These are phyloP conservation scores for Vanderwaltozyma polyspora DNA, from an alignment of 805 yeast genomes.

Conservation along the genomic window DNA sequence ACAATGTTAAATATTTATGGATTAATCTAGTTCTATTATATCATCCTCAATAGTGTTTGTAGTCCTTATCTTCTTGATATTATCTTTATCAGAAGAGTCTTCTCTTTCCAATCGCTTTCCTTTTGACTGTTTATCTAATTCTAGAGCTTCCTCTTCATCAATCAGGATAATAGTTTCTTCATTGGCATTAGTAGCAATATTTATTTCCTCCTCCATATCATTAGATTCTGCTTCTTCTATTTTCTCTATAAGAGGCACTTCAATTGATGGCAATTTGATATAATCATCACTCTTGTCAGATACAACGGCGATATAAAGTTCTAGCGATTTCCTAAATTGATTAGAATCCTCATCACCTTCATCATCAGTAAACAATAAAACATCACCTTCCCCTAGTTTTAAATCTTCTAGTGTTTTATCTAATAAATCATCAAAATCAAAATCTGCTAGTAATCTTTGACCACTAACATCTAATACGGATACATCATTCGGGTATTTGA, in stretches of 20 bases:
- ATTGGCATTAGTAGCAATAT: neutral
- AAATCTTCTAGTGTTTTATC: conserved; percentile 37
- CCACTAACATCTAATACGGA: conserved; percentile 25
- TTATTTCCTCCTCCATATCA: neutral
- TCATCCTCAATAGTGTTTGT: neutral
- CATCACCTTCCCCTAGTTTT: conserved; percentile 49
- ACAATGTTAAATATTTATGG: too few species aligned
- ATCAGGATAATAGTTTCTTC: neutral
- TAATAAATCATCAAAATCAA: conserved; percentile 76
- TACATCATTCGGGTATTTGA: conserved; percentile 37
- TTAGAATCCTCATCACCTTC: conserved; percentile 36
- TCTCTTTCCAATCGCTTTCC: neutral
- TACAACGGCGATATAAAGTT: conserved; percentile 37
- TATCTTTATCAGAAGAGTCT: neutral
- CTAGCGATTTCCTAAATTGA: conserved; percentile 40
- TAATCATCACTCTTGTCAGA: conserved; percentile 5
- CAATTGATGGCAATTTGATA: conserved; percentile 26
- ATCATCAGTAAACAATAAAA: conserved; percentile 69
- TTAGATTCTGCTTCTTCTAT: neutral
- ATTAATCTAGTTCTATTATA: conserved; percentile 8
- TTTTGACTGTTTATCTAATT: conserved; percentile 23
- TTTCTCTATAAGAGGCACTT: conserved; percentile 18
- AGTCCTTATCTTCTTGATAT: neutral
- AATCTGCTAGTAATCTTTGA: conserved; percentile 62
- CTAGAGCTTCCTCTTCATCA: neutral